Evolutionary conservation across 2,329 filamentous ascomycete genomes (phyloP), one percentile per base, ranked within the genome.

Genomic region (Alternaria angustiovoidea): DNA sequence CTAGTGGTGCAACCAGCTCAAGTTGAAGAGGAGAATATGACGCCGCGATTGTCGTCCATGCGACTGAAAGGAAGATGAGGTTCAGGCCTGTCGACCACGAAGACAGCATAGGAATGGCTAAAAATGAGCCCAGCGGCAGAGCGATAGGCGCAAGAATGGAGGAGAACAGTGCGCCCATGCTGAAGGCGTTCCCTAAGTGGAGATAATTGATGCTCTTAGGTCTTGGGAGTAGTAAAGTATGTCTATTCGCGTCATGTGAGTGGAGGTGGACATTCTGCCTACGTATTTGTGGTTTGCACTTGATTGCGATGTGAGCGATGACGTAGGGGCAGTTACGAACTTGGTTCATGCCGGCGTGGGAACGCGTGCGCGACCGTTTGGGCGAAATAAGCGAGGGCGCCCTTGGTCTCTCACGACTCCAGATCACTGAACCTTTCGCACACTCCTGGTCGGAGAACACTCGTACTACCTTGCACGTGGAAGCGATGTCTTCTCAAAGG

Each of bases 1-100:
- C 85, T 5, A 92, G 76, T 0, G 89, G 89, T 56, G 89, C 91
- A 53, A 91, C 82, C 1, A 95, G 76, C 76, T 96, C 92, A 58
- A 97, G 87, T 59, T 87, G 86, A 16, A 95, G 82, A 0, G 91
- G 88, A 1, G 89, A 84, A 70, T 96, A 91, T 7, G 90, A 91
- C 3, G 94, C 82, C 39, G 96, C 88, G 32, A 97, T 85, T 0
- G 92, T 94, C 6, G 88, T 88, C 93, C 93, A 97, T 68, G 92
- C 94, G 81, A 96, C 86, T 77, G 93, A 94, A 79, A 97, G 95
- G 82, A 96, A 94, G 63, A 96, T 81, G 24, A 96, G 81, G 77
- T 95, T 97, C 64, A 96, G 83, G 1, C 89, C 93, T 1, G 93
- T 94, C 42, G 83, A 89, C 81, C 90, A 93, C 7, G 91, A 91